Conservation (phyloP, 768 basidiomycete genomes). For the Hygrocybe punicea region DNA sequence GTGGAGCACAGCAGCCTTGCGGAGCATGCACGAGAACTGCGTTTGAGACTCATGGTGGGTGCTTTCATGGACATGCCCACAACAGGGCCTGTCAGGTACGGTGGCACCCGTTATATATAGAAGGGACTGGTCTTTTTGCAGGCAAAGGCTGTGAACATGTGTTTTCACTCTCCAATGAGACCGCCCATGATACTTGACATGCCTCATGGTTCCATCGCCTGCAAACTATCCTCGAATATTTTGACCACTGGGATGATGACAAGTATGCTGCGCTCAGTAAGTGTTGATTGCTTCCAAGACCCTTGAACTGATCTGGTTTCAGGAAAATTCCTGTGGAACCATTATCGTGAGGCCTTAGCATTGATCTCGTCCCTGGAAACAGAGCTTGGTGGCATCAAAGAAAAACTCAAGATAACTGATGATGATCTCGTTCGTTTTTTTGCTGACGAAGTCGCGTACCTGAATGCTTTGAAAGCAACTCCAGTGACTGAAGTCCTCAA, state of each 20-base stretch:
- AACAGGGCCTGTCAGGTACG: slow-evolving; percentile 21
- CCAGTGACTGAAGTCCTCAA: neutral
- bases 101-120: slow-evolving; percentile 18
- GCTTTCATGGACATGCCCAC: slow-evolving; percentile 23
- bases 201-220: slow-evolving; percentile 11
- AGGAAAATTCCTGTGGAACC: neutral
- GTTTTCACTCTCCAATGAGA: slow-evolving; percentile 19
- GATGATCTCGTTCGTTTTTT: neutral
- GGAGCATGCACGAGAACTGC: slow-evolving; percentile 1
- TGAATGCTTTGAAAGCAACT: neutral
- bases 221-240: slow-evolving; percentile 11
- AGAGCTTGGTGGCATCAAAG: neutral
- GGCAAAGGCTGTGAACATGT: slow-evolving; percentile 18
- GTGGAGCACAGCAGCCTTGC: slow-evolving; percentile 18
- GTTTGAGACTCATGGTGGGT: slow-evolving; percentile 11
- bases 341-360: neutral
- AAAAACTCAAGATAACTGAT: neutral
- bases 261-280: slow-evolving; percentile 8
- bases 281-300: neutral
- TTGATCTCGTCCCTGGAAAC: neutral
- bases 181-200: slow-evolving; percentile 17
- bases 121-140: slow-evolving; percentile 21
- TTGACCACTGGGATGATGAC: slow-evolving; percentile 9
- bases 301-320: neutral
- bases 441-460: neutral